Conservation (phyloP, 148 eudicot species). For the Diospyros lotus region DNA sequence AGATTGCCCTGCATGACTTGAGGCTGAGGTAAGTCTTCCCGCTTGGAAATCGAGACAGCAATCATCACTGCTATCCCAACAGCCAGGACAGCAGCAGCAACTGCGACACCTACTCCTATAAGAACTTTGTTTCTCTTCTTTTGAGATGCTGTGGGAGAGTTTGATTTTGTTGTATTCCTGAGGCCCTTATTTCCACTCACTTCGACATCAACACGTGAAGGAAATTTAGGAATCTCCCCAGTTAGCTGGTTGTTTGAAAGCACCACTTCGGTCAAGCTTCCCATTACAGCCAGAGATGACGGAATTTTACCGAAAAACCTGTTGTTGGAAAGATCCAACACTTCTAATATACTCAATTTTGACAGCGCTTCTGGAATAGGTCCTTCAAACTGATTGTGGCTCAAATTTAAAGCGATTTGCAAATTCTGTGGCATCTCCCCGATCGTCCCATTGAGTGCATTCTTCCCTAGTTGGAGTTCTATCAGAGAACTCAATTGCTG, state of each 20-base stretch:
- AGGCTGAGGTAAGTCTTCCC: conserved; percentile 32
- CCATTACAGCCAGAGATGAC: conserved; percentile 16
- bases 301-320: conserved; percentile 60
- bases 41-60: conserved; percentile 36
- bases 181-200: conserved; percentile 38
- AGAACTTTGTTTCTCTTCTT: conserved; percentile 15
- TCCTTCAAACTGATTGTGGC: conserved; percentile 58
- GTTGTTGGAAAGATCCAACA: conserved; percentile 78
- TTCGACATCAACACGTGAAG: conserved; percentile 18
- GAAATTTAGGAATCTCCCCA: conserved; percentile 49
- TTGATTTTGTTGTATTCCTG: neutral
- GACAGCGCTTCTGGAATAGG: conserved; percentile 39
- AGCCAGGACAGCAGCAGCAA: conserved; percentile 27
- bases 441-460: conserved; percentile 53
- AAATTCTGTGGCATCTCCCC: conserved; percentile 41
- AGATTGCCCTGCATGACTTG: conserved; percentile 35
- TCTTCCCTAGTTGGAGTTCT: conserved; percentile 68
- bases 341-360: conserved; percentile 35
- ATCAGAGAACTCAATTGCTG: conserved; percentile 31
- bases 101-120: conserved; percentile 27
- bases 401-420: conserved; percentile 66
- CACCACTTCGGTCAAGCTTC: conserved; percentile 42
- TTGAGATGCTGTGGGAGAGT: conserved; percentile 10
- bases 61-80: conserved; percentile 30
- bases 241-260: conserved; percentile 59